Base-by-base conservation (phyloP, 129 eudicot species). In the Saussurea involucrata region DNA sequence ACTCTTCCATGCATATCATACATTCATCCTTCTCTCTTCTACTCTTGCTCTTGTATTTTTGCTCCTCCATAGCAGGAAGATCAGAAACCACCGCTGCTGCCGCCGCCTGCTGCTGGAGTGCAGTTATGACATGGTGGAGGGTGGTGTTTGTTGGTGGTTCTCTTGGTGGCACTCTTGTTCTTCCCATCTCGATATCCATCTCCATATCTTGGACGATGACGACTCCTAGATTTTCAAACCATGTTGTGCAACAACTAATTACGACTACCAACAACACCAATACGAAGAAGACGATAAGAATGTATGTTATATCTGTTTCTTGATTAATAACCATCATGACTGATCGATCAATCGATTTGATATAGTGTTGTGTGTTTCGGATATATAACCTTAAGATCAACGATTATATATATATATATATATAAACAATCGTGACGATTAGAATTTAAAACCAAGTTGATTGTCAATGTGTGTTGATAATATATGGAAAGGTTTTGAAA, bases 1-100 rank as follows among this genome's bases (percentile, higher is more conserved):
- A 76, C 4, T 65, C 80, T 13, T 76, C 65, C 8, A 76, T 8
- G 20, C 73, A 76, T 64, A 76, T 76, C 11, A 21, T 28, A 31
- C 80, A 76, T 24, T 65, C 37, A 32, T 73, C 55, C 1, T 67
- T 20, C n/a, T n/a, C n/a, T n/a, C n/a, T n/a, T 5, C 13, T 20
- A 5, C 46, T 6, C 0, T 11, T 64, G 37, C 12, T 33, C 1
- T 33, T 27, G 25, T 29, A 67, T n/a, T 12, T 2, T 29, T 67
- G 21, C 24, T 67, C 46, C 46, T n/a, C 29, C 72, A 67, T 22
- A 8, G 28, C 65, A 2, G 65, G 65, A 60, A 60, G 65, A 21
- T 60, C 28, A 60, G 8, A 1, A 5, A 1, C 0, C 13, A 3
- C 18, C 20, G n/a, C 5, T 8, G 4, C n/a, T n/a, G n/a, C n/a